phyloP scores from a whole-genome alignment of 306 rosid genomes.

The Cicer pinnatifidum region DNA sequence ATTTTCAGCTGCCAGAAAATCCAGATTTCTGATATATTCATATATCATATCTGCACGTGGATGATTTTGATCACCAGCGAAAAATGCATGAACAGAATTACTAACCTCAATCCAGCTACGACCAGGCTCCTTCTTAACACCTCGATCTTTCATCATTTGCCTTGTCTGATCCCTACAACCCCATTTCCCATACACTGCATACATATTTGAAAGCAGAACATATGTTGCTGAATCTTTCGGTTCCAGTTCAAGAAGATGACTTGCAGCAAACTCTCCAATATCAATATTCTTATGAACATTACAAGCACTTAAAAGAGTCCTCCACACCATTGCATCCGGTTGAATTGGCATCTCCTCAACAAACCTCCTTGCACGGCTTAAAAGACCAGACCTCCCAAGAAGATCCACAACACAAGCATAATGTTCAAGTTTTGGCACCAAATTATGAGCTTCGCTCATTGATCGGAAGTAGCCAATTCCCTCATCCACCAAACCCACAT shows the following conservation, averaged over 20 bases:
- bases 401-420: constrained; percentile 87
- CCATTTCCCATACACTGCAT: constrained; percentile 83
- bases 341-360: constrained; percentile 76
- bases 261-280: constrained; percentile 85
- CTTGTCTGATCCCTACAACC: constrained; percentile 72
- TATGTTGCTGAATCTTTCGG: constrained; percentile 90
- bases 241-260: constrained; percentile 75
- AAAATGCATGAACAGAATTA: constrained; percentile 71
- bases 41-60: constrained; percentile 62
- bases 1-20: constrained; percentile 53
- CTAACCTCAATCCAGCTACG: constrained; percentile 86
- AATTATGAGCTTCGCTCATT: constrained; percentile 67
- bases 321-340: constrained; percentile 86
- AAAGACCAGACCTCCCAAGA: constrained; percentile 77
- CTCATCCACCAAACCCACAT: constrained; percentile 79
- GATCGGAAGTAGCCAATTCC: constrained; percentile 77
- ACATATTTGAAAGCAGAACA: constrained; percentile 81
- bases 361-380: constrained; percentile 64
- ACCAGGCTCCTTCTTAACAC: constrained; percentile 90
- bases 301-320: constrained; percentile 89
- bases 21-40: constrained; percentile 59
- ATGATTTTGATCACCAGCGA: constrained; percentile 78
- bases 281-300: constrained; percentile 66
- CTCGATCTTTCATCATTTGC: constrained; percentile 76
- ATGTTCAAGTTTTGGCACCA: constrained; percentile 83